Percentiles rank a stretch among this genome's conserved stretches.
phyloP scores from a whole-genome alignment of 2,329 filamentous ascomycete species.

The Stromatinia cepivora region DNA sequence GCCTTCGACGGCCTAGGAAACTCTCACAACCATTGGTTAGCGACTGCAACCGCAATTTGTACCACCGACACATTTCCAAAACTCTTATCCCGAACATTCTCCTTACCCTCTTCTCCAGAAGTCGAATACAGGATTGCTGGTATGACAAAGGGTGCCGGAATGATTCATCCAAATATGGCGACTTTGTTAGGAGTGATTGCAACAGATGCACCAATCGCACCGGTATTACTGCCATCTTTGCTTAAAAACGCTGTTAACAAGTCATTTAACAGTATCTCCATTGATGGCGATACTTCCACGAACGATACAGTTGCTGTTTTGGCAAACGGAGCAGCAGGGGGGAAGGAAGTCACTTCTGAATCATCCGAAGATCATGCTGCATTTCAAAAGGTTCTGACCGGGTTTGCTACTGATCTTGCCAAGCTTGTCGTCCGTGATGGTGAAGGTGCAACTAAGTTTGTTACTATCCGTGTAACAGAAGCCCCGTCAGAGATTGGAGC shows the following conservation, averaged over 20 bases:
- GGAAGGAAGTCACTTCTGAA: slow-evolving; percentile 58
- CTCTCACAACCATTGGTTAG: slow-evolving; percentile 81
- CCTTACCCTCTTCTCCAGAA: slow-evolving; percentile 73
- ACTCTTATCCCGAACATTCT: slow-evolving; percentile 79
- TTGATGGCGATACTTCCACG: slow-evolving; percentile 95
- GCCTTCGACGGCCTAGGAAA: slow-evolving; percentile 70
- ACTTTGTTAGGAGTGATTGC: slow-evolving; percentile 87
- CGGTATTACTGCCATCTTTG: slow-evolving; percentile 64
- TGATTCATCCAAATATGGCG: slow-evolving; percentile 99
- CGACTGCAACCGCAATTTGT: slow-evolving; percentile 85
- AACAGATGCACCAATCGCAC: slow-evolving; percentile 81
- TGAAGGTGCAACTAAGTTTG: slow-evolving; percentile 97
- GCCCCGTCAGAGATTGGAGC: slow-evolving; percentile 69
- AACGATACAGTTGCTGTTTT: slow-evolving; percentile 94
- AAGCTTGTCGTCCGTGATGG: slow-evolving; percentile 94
- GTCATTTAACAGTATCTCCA: slow-evolving; percentile 95
- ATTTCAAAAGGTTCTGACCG: slow-evolving; percentile 69
- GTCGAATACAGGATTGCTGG: slow-evolving; percentile 81
- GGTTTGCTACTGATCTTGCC: slow-evolving; percentile 80
- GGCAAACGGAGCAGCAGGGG: slow-evolving; percentile 91
- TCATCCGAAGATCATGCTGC: slow-evolving; percentile 64
- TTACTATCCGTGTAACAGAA: slow-evolving; percentile 83
- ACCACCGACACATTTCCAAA: slow-evolving; percentile 98
- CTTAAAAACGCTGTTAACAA: slow-evolving; percentile 74
- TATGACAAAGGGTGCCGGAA: slow-evolving; percentile 95